Evolutionary conservation across 192 early-diverging fungal genomes (phyloP).

Genomic region (Backusella macrospora): DNA sequence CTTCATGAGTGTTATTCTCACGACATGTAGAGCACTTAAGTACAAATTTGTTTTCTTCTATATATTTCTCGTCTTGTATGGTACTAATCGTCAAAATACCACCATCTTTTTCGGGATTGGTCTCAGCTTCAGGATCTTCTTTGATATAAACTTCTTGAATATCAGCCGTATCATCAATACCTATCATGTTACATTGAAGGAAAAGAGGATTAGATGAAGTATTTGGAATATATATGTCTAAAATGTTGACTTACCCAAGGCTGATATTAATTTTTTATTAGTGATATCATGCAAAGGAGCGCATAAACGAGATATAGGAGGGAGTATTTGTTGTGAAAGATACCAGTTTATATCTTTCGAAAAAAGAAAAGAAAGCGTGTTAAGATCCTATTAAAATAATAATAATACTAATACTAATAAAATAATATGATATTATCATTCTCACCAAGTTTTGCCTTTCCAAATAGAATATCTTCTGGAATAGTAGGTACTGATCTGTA

Average conservation of each 20-base stretch:
- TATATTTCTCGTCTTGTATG: neutral
- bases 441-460: slow-evolving; percentile 49
- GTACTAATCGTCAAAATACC: neutral
- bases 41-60: neutral
- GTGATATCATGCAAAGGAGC: neutral
- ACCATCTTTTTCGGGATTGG: neutral
- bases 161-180: neutral
- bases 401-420: neutral
- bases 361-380: neutral
- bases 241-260: neutral
- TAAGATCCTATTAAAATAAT: neutral
- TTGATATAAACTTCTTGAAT: neutral
- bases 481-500: slow-evolving; percentile 74
- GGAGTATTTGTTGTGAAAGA: neutral
- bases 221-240: neutral
- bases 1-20: neutral
- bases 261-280: neutral
- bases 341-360: neutral
- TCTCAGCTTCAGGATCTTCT: neutral
- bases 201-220: neutral
- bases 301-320: neutral
- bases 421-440: neutral
- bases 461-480: slow-evolving; percentile 75
- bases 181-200: neutral
- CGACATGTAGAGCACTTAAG: neutral